Evolutionary conservation across 1,284 basidiomycete genomes (phyloP).

Genomic region (Chalciporus sp.): DNA sequence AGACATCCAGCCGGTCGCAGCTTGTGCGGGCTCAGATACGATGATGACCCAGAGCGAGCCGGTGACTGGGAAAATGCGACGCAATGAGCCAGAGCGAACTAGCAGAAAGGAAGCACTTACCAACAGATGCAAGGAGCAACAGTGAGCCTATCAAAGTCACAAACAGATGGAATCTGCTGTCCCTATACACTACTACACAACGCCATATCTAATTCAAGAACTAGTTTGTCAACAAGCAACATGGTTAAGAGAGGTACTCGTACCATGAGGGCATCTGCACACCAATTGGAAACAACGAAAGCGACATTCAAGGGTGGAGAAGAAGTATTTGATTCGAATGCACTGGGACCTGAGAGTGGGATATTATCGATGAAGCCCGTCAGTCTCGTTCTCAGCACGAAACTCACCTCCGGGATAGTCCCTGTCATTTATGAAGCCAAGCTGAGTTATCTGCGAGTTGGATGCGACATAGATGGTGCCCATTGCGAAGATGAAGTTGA

Average conservation of each 20-base stretch:
- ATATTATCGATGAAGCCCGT: neutral
- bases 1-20: slow-evolving; percentile 30
- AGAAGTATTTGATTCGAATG: slow-evolving; percentile 27
- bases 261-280: slow-evolving; percentile 38
- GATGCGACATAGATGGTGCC: slow-evolving; percentile 33
- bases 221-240: neutral
- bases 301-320: slow-evolving; percentile 29
- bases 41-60: slow-evolving; percentile 31
- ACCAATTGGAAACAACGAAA: slow-evolving; percentile 35
- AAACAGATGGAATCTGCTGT: slow-evolving; percentile 26
- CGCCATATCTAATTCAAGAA: slow-evolving; percentile 36
- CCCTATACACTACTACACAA: slow-evolving; percentile 35
- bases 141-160: slow-evolving; percentile 23
- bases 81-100: too few relatives aligned
- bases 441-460: slow-evolving; percentile 32
- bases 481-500: slow-evolving; percentile 33
- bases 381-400: neutral
- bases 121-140: slow-evolving; percentile 28
- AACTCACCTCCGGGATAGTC: slow-evolving; percentile 38
- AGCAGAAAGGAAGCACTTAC: slow-evolving; percentile 10
- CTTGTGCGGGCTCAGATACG: slow-evolving; percentile 25
- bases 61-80: slow-evolving; percentile 20
- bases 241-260: neutral
- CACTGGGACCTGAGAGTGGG: slow-evolving; percentile 21
- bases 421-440: slow-evolving; percentile 38